Evolutionary conservation across 2,329 filamentous ascomycete species (phyloP), one percentile per base, ranked within the genome.

Genomic region (Ophiostoma perfectum): DNA sequence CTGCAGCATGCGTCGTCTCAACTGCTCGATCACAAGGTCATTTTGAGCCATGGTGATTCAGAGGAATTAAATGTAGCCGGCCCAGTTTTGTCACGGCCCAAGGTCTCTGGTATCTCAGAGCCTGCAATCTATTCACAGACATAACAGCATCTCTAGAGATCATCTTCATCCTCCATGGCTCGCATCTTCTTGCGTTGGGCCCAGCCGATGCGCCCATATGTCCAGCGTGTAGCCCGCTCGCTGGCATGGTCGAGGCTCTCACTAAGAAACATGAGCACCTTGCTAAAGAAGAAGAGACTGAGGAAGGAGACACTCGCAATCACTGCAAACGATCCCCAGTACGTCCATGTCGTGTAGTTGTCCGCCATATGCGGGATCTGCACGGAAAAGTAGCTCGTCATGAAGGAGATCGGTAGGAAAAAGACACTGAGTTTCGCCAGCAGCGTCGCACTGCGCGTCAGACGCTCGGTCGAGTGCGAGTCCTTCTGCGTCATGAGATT

Each of bases 401-500:
- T 88, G 65, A 92, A 82, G 72, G 84, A 89, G 70, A 92, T 88
- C 0, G 90, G 90, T 68, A 92, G 81, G 78, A 93, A 93, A 66
- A 92, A 80, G 55, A 92, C 90, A 12, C 88, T 90, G 5, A 90
- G 85, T 75, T 93, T 92, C 64, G 89, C 89, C 11, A 93, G 81
- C 5, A 93, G 79, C 4, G 91, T 86, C 3, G 90, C 90, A 71
- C 89, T 88, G 69, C 89, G 82, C 0, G 89, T 92, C 27, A 93
- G 82, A 27, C 88, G 84, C 70, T 91, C 89, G 11, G 91, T 90
- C 4, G 87, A 86, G 71, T 87, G 84, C 0, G 89, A 90, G 76
- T 92, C 89, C 75, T 90, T 91, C 74, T 92, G 86, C 18, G 89
- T 86, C 69, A 90, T 91, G 71, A 93, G 82, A 76, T 90, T 91